These are phyloP conservation scores for Closterium sp. DNA, from an alignment of 139 green algal species.

Conservation along the genomic window DNA sequence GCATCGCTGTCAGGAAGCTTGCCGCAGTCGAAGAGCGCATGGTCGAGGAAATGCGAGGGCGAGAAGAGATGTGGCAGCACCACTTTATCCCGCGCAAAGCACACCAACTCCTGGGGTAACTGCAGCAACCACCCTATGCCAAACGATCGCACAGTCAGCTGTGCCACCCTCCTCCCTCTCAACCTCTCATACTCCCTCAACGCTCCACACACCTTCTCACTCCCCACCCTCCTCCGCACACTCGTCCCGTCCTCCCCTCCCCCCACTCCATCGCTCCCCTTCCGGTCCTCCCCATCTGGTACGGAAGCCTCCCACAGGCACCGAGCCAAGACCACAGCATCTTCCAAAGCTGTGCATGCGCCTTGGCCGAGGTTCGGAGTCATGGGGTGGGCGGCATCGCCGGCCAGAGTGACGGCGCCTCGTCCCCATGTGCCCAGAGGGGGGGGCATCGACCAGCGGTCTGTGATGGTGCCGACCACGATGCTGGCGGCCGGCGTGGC, in stretches of 20 bases:
- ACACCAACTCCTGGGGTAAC: conserved; percentile 24
- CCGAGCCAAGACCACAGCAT: conserved; percentile 54
- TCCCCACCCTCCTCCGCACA: conserved; percentile 10
- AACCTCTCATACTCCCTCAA: conserved; percentile 50
- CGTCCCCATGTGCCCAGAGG: conserved; percentile 12
- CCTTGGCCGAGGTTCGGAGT: conserved; percentile 96
- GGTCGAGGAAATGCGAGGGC: conserved; percentile 46
- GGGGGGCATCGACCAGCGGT: conserved; percentile 23
- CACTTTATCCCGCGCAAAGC: conserved; percentile 36
- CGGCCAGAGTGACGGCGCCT: conserved; percentile 53
- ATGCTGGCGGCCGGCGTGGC: conserved; percentile 33
- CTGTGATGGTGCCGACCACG: conserved; percentile 16
- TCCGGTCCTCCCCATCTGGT: not conserved
- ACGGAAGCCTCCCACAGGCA: conserved; percentile 30
- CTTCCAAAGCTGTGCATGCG: conserved; percentile 73
- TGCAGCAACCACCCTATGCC: conserved; percentile 50
- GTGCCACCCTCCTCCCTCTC: conserved; percentile 14
- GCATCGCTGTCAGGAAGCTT: not conserved
- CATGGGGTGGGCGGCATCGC: conserved; percentile 94
- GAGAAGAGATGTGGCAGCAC: conserved; percentile 36
- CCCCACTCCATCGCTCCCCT: not conserved
- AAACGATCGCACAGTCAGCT: conserved; percentile 43
- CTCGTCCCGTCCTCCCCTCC: not conserved
- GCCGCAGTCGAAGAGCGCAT: conserved; percentile 54
- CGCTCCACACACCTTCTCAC: conserved; percentile 23